These are phyloP conservation scores for Tubosaeta brunneosetosa DNA, from an alignment of 768 basidiomycete genomes.

Conservation along the genomic window DNA sequence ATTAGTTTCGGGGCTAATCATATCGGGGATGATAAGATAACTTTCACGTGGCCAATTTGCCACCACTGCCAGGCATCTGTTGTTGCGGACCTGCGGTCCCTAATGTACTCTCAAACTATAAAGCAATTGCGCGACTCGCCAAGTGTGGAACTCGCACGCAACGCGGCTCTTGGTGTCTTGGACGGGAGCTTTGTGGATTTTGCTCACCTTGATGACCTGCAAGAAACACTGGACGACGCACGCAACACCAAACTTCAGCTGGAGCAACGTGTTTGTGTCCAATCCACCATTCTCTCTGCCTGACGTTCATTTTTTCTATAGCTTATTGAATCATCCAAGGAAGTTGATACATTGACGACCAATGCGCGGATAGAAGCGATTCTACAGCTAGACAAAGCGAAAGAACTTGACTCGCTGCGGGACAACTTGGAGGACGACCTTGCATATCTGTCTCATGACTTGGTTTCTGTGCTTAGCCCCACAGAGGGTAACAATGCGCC, in stretches of 20 bases:
- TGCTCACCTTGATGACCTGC: slow-evolving; percentile 48
- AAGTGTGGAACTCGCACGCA: slow-evolving; percentile 37
- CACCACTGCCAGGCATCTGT: neutral
- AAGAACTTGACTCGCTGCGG: slow-evolving; percentile 69
- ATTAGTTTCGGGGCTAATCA: too few species aligned
- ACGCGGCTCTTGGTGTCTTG: slow-evolving; percentile 33
- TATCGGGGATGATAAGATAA: slow-evolving; percentile 16
- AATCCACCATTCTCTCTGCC: slow-evolving; percentile 11
- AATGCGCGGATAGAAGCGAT: slow-evolving; percentile 46
- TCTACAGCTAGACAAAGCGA: slow-evolving; percentile 55
- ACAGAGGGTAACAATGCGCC: slow-evolving; percentile 44
- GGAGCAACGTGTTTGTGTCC: slow-evolving; percentile 40
- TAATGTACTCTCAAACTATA: slow-evolving; percentile 43
- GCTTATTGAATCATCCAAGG: slow-evolving; percentile 51
- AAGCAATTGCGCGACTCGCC: slow-evolving; percentile 48
- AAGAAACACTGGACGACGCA: slow-evolving; percentile 41
- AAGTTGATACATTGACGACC: slow-evolving; percentile 43
- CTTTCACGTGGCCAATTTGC: slow-evolving; percentile 16
- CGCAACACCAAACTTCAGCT: slow-evolving; percentile 38
- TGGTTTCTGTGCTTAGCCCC: slow-evolving; percentile 49
- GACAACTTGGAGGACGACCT: slow-evolving; percentile 79
- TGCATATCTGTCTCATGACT: slow-evolving; percentile 55
- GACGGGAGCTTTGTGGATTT: slow-evolving; percentile 45
- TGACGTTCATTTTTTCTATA: slow-evolving; percentile 38
- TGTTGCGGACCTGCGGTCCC: neutral